Conservation (phyloP, 2,329 filamentous ascomycete genomes). For the Lecanosticta acicola region DNA sequence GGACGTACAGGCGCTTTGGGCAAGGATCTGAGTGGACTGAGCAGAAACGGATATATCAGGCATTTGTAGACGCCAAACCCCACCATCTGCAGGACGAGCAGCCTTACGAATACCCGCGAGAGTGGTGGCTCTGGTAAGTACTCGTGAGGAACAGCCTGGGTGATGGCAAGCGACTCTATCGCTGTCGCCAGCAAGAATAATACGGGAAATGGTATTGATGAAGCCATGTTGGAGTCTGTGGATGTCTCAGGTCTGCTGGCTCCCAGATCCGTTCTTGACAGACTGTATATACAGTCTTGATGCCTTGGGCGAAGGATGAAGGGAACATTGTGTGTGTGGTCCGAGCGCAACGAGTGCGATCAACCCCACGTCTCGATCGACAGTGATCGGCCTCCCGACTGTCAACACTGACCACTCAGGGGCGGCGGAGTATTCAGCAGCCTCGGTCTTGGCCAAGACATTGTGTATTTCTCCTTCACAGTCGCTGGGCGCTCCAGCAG, state of each 20-base stretch:
- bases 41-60: constrained; percentile 34
- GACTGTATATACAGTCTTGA: constrained; percentile 1
- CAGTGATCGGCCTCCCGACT: background rate
- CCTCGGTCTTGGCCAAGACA: background rate
- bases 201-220: constrained; percentile 4
- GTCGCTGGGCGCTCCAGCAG: background rate
- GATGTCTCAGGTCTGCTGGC: background rate
- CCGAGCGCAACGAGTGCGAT: background rate
- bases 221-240: constrained; percentile 3
- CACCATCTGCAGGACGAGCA: constrained; percentile 9
- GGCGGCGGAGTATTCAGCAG: background rate
- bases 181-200: constrained; percentile 12
- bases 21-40: constrained; percentile 37
- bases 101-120: constrained; percentile 13
- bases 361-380: constrained; percentile 1
- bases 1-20: constrained; percentile 20
- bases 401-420: background rate
- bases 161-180: constrained; percentile 8
- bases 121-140: constrained; percentile 17
- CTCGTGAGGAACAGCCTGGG: constrained; percentile 7
- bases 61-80: constrained; percentile 13
- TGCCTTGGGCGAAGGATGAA: constrained; percentile 1
- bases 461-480: background rate
- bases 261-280: background rate
- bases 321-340: constrained; percentile 1